A percentile compares a stretch with the other conserved stretches of the same genome.
Evolutionary conservation across 1,284 basidiomycete genomes (phyloP).

Genomic region (Ceratobasidium sp.): DNA sequence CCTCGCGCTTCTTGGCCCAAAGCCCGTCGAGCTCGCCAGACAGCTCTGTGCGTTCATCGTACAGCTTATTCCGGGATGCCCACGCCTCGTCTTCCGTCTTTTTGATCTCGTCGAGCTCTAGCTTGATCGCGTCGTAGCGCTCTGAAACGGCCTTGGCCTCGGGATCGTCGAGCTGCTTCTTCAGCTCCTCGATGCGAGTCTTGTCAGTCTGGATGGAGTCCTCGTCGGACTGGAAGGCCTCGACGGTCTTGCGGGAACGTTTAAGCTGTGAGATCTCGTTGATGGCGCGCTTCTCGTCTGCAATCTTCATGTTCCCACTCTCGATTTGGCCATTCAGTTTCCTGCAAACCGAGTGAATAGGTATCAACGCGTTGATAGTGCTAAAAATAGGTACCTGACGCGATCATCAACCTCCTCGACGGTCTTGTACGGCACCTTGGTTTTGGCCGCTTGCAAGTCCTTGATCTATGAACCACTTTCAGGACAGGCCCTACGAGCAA

Average conservation of each 20-base stretch:
- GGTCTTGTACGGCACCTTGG: constrained; percentile 87
- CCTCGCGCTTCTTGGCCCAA: constrained; percentile 84
- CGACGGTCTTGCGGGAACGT: constrained; percentile 78
- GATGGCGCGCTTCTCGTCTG: constrained; percentile 95
- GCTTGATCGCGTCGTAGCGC: constrained; percentile 84
- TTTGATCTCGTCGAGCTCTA: constrained; percentile 88
- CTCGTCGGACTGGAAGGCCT: constrained; percentile 83
- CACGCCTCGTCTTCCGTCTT: constrained; percentile 89
- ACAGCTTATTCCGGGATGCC: constrained; percentile 84
- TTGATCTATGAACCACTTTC: constrained; percentile 71
- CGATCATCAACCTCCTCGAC: constrained; percentile 90
- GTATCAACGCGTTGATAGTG: background rate
- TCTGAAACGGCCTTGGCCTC: constrained; percentile 86
- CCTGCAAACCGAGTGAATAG: constrained; percentile 59
- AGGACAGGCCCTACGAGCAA: constrained; percentile 23
- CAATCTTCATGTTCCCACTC: constrained; percentile 91
- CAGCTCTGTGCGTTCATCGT: constrained; percentile 86
- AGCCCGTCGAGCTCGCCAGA: constrained; percentile 79
- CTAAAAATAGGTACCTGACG: constrained; percentile 72
- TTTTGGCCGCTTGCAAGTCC: constrained; percentile 85
- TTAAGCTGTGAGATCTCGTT: constrained; percentile 84
- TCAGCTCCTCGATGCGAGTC: constrained; percentile 81
- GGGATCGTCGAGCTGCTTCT: constrained; percentile 90
- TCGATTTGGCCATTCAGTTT: constrained; percentile 90
- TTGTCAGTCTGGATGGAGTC: constrained; percentile 86